Conservation (phyloP, 2,329 filamentous ascomycete genomes). For the Fusarium brachygibbosum region DNA sequence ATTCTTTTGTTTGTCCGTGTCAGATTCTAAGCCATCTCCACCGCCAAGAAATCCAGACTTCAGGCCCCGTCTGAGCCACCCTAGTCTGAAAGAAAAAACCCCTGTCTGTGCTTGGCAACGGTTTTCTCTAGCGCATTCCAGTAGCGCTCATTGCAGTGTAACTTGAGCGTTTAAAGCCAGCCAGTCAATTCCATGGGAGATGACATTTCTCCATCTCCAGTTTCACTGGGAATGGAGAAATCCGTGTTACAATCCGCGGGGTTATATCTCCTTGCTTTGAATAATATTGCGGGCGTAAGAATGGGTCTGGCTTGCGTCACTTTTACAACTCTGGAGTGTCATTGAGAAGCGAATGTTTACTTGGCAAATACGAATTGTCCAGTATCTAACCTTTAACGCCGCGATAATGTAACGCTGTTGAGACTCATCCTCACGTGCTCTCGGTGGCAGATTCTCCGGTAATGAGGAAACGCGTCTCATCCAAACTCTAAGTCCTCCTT, state of each 20-base stretch:
- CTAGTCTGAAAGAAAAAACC: not conserved
- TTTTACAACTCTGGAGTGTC: not conserved
- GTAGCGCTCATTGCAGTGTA: not conserved
- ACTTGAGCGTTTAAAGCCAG: slow-evolving; percentile 4
- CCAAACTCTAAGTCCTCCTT: not conserved
- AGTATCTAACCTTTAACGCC: not conserved
- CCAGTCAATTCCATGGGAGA: slow-evolving; percentile 1
- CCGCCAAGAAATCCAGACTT: slow-evolving; percentile 27
- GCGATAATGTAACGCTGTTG: not conserved
- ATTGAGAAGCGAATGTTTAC: not conserved
- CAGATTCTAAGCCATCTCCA: slow-evolving; percentile 12
- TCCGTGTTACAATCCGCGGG: not conserved
- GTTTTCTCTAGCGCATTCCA: not conserved
- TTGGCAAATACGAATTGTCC: not conserved
- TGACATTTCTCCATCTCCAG: not conserved
- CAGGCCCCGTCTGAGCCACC: slow-evolving; percentile 14
- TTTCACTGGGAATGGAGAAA: not conserved
- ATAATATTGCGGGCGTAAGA: not conserved
- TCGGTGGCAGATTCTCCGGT: not conserved
- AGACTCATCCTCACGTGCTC: not conserved
- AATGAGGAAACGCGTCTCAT: not conserved
- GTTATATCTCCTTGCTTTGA: not conserved
- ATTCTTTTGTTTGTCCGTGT: not conserved
- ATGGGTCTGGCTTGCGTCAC: slow-evolving; percentile 12
- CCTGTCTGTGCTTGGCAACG: slow-evolving; percentile 27